Conservation (phyloP, 208 protist genomes). For the Acanthamoeba sp. region DNA sequence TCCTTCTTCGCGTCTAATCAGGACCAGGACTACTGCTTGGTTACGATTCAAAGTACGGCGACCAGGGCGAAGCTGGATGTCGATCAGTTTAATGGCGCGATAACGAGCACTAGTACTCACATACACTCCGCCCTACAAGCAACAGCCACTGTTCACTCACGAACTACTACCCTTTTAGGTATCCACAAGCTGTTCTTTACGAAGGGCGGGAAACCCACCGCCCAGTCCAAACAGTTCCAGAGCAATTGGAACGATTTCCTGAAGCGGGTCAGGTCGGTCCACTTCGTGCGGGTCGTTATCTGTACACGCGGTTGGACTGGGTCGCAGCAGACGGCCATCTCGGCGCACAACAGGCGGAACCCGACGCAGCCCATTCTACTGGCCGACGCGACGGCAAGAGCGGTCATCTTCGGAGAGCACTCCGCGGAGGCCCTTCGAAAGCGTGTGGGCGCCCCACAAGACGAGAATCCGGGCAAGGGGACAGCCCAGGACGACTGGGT, state of each 20-base stretch:
- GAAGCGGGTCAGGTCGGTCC: background rate
- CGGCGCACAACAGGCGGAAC: background rate
- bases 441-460: background rate
- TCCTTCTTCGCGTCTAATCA: background rate
- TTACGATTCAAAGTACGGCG: background rate
- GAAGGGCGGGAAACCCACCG: no score
- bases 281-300: constrained; percentile 3
- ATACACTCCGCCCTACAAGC: background rate
- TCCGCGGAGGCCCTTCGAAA: background rate
- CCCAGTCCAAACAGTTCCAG: no score
- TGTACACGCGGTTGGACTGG: background rate
- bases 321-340: background rate
- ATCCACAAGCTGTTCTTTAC: background rate
- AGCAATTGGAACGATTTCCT: background rate
- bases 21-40: background rate
- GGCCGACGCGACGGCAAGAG: constrained; percentile 5
- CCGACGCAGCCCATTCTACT: constrained; percentile 3
- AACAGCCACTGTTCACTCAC: background rate
- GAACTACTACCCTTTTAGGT: background rate
- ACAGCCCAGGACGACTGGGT: constrained; percentile 69
- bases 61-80: background rate
- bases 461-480: no score
- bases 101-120: background rate
- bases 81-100: background rate
- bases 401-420: background rate